Evolutionary conservation across 2,329 filamentous ascomycete genomes (phyloP), one percentile per base, ranked within the genome.

Genomic region (Acephala macrosclerotiorum): DNA sequence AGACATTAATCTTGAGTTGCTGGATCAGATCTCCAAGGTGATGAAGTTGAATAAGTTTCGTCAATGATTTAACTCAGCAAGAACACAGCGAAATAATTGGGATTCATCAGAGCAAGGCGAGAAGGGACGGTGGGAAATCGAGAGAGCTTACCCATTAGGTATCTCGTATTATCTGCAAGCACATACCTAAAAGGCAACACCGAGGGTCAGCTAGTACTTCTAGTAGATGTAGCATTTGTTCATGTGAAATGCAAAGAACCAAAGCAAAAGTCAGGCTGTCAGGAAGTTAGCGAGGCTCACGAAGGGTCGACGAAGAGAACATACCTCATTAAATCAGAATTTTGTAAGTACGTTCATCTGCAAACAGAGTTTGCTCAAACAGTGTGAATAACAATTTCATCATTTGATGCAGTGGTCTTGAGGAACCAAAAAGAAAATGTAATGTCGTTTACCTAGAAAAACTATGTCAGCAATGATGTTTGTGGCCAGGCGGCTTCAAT

Each of bases 281-380:
- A 51, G 29, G 14, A 58, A 53, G 57, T 74, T 67, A 75, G 71
- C 61, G 9, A 14, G 7, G 45, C 9, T 38, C 20, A 45, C 1
- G n/a, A 22, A 49, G 16, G 40, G 16, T 61, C 16, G 47, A 57
- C 36, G 6, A 26, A 11, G 16, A 38, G 33, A 51, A 66, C 75
- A 73, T 77, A 79, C 77, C 78, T 80, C 78, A 80, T 80, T 80
- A 80, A 79, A 80, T 80, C 78, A 80, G 78, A 80, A 75, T 80
- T 80, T 78, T 75, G 68, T 73, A 70, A 69, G 69, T 78, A 71
- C 71, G 74, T 78, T 78, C 77, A 78, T 71, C 69, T 71, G 70
- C 70, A 71, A 69, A 75, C 68, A 68, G 69, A 75, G 72, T 71
- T 70, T 71, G 69, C 66, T 79, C 77, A 79, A 78, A 80, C 76